Evolutionary conservation across 345 rosid genomes (phyloP).

Genomic region (sweet orange (Citrus sinensis)): DNA sequence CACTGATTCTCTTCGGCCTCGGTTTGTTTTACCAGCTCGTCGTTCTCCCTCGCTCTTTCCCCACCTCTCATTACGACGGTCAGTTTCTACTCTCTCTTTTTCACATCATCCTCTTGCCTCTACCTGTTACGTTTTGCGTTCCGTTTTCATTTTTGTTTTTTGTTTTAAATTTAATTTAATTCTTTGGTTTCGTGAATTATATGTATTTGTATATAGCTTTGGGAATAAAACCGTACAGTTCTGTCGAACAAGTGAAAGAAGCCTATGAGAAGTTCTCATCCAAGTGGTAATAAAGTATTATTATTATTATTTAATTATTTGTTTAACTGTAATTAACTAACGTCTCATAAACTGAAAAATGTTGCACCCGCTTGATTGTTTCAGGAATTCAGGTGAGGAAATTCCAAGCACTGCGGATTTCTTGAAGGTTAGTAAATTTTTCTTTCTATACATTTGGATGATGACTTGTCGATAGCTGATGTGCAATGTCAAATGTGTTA

Average conservation of each 20-base stretch:
- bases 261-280: constrained; percentile 62
- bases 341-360: neutral
- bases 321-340: neutral
- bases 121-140: neutral
- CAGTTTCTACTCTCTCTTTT: constrained; percentile 1
- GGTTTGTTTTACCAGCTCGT: constrained; percentile 72
- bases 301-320: neutral
- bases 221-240: constrained; percentile 50
- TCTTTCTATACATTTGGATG: neutral
- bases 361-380: neutral
- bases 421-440: constrained; percentile 51
- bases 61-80: constrained; percentile 87
- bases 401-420: constrained; percentile 43
- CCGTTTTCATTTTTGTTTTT: neutral
- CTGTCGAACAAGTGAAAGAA: constrained; percentile 60
- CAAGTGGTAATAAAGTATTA: constrained; percentile 40
- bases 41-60: constrained; percentile 73
- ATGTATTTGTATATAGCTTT: constrained; percentile 31
- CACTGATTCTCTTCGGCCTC: constrained; percentile 53
- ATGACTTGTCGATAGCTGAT: neutral
- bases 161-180: neutral
- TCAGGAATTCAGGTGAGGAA: constrained; percentile 58
- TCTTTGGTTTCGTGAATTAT: constrained; percentile 6
- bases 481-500: neutral
- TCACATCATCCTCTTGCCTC: neutral